Evolutionary conservation across 768 basidiomycete species (phyloP).

Genomic region (Suillus bovinus): DNA sequence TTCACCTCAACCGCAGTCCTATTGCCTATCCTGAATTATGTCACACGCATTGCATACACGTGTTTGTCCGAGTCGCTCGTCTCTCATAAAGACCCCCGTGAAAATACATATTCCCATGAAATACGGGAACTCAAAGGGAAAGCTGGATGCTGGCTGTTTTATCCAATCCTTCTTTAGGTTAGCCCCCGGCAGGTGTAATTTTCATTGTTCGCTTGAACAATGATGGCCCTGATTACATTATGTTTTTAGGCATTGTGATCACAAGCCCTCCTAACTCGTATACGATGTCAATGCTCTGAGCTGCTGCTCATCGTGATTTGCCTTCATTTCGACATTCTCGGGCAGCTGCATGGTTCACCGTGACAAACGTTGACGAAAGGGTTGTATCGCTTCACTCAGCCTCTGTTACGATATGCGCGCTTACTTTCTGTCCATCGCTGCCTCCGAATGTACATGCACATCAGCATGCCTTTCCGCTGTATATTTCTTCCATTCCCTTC

Average conservation of each 20-base stretch:
- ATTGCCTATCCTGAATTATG: too few relatives aligned
- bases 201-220: background rate
- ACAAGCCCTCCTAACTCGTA: background rate
- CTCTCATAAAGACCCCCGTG: too few relatives aligned
- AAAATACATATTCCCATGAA: too few relatives aligned
- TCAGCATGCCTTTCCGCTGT: background rate
- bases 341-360: background rate
- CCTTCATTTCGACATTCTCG: background rate
- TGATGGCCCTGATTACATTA: background rate
- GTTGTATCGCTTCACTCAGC: background rate
- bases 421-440: background rate
- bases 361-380: background rate
- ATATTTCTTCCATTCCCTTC: background rate
- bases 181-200: too few relatives aligned
- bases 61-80: too few relatives aligned
- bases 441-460: background rate
- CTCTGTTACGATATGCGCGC: background rate
- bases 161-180: too few relatives aligned
- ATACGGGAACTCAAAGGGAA: too few relatives aligned
- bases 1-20: too few relatives aligned
- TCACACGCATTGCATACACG: too few relatives aligned
- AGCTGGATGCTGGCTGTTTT: too few relatives aligned
- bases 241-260: background rate
- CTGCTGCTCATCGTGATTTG: background rate
- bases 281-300: background rate